These are phyloP conservation scores for Aphanomyces invadans DNA, from an alignment of 352 stramenopile species.

Conservation along the genomic window DNA sequence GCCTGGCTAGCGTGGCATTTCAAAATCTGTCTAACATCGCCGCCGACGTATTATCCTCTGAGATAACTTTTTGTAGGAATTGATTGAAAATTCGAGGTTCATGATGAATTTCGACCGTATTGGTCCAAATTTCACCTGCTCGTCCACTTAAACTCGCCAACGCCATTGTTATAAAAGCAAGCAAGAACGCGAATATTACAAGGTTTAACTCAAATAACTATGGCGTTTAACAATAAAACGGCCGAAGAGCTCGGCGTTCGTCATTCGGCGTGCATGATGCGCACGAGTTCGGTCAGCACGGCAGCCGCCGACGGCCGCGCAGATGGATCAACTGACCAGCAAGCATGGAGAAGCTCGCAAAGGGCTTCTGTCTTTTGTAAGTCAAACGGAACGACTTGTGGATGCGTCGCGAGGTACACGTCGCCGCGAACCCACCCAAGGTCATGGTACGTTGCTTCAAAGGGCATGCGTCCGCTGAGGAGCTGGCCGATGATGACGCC, in stretches of 20 bases:
- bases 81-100: no score
- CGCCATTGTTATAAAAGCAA: not conserved
- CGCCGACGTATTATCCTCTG: no score
- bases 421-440: slow-evolving; percentile 20
- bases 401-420: not conserved
- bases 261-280: not conserved
- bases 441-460: not conserved
- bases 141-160: not conserved
- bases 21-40: no score
- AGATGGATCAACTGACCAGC: not conserved
- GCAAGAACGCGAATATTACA: not conserved
- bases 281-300: not conserved
- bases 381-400: not conserved
- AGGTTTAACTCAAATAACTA: not conserved
- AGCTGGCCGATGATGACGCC: slow-evolving; percentile 13
- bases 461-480: not conserved
- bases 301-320: not conserved
- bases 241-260: not conserved
- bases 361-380: not conserved
- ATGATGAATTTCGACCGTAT: no score
- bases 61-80: no score
- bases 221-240: not conserved
- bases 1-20: no score
- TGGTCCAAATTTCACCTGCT: no score
- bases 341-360: not conserved